phyloP scores from a whole-genome alignment of 352 stramenopile species.

The Phytophthora pisi region DNA sequence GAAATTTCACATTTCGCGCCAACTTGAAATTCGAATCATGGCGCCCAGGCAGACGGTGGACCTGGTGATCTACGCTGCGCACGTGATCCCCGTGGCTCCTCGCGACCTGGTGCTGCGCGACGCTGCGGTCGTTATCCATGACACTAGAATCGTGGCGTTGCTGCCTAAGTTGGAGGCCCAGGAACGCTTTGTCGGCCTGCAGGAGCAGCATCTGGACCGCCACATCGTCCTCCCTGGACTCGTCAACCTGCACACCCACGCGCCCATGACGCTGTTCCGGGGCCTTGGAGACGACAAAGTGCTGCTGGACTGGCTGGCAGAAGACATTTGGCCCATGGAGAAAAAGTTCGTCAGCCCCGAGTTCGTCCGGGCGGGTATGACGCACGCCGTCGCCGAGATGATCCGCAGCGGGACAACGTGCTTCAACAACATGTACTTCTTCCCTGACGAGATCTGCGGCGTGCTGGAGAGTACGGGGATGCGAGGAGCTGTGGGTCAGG shows the following conservation, averaged over 20 bases:
- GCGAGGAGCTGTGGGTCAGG: conserved; percentile 60
- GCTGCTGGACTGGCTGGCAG: conserved; percentile 73
- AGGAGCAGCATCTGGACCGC: conserved; percentile 44
- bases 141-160: conserved; percentile 66
- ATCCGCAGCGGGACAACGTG: conserved; percentile 83
- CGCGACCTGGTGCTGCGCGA: conserved; percentile 65
- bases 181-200: conserved; percentile 45
- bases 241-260: conserved; percentile 84
- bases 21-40: conserved; percentile 7
- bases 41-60: conserved; percentile 31
- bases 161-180: conserved; percentile 51
- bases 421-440: conserved; percentile 92
- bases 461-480: conserved; percentile 70
- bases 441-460: conserved; percentile 51
- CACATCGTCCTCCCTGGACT: conserved; percentile 85
- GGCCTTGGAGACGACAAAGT: conserved; percentile 84
- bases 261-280: conserved; percentile 80
- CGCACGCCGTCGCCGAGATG: conserved; percentile 80
- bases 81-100: conserved; percentile 80
- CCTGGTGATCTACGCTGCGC: conserved; percentile 66
- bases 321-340: conserved; percentile 85
- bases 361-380: conserved; percentile 72
- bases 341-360: conserved; percentile 69
- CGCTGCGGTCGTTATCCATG: conserved; percentile 64
- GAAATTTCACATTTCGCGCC: conserved; percentile 10